Evolutionary conservation across 768 basidiomycete species (phyloP).

Genomic region (Pleurotus sapidus): DNA sequence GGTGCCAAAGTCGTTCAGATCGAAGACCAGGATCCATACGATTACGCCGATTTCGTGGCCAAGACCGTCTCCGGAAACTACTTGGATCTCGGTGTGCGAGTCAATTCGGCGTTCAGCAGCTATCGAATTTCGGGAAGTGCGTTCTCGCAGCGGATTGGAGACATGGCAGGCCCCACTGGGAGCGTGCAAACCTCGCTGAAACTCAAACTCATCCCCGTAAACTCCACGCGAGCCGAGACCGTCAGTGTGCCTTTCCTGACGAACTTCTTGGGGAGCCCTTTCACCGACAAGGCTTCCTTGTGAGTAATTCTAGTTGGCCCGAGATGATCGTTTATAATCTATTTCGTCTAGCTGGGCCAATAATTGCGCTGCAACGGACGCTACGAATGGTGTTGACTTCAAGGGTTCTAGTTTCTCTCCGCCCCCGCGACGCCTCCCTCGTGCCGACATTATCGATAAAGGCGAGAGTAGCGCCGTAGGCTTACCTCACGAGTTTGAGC

Average conservation of each 20-base stretch:
- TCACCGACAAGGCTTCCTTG: constrained; percentile 53
- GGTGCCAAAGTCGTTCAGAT: constrained; percentile 57
- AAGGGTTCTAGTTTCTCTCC: constrained; percentile 13
- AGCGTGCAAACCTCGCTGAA: constrained; percentile 44
- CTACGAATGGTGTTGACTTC: constrained; percentile 52
- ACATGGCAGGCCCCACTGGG: constrained; percentile 51
- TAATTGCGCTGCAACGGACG: constrained; percentile 51
- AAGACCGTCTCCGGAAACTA: constrained; percentile 60
- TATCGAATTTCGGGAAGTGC: constrained; percentile 43
- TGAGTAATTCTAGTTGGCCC: constrained; percentile 23
- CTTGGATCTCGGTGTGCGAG: constrained; percentile 59
- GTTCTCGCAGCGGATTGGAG: constrained; percentile 60
- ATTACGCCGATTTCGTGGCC: constrained; percentile 56
- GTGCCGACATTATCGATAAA: constrained; percentile 40
- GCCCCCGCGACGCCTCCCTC: constrained; percentile 18
- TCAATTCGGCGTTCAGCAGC: constrained; percentile 60
- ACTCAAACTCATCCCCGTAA: constrained; percentile 42
- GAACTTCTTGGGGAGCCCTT: constrained; percentile 39
- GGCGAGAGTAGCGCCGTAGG: constrained; percentile 35
- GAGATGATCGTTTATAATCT: constrained; percentile 5
- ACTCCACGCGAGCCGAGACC: constrained; percentile 44
- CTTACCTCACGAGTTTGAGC: constrained; percentile 46
- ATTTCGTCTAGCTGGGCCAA: constrained; percentile 43
- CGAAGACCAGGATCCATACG: constrained; percentile 49
- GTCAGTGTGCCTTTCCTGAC: constrained; percentile 54